phyloP scores from a whole-genome alignment of 805 yeast genomes.

The Schwanniomyces polymorphus region DNA sequence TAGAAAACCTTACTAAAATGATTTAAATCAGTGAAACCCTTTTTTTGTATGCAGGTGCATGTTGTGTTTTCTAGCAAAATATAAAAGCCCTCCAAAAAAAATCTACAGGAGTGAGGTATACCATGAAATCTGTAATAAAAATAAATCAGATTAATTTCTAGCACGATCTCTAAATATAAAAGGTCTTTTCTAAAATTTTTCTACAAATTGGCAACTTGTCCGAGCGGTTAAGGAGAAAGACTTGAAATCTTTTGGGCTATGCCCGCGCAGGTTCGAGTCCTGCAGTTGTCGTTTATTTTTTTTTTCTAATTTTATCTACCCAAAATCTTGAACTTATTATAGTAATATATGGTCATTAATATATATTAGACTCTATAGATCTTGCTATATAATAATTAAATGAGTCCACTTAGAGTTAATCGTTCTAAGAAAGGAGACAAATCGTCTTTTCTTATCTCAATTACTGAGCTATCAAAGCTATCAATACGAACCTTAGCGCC shows the following conservation, averaged over 20 bases:
- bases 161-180: too few relatives aligned
- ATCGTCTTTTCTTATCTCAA: slow-evolving; percentile 87
- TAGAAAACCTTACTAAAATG: background rate
- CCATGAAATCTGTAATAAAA: too few relatives aligned
- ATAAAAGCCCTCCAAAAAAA: background rate
- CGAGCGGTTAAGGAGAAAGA: slow-evolving; percentile 51
- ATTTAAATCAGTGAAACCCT: background rate
- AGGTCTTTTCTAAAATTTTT: too few relatives aligned
- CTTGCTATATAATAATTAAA: slow-evolving; percentile 12
- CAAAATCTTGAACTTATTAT: background rate
- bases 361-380: background rate
- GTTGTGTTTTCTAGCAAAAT: background rate
- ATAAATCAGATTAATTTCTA: too few relatives aligned
- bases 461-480: slow-evolving; percentile 91
- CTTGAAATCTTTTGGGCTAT: slow-evolving; percentile 49
- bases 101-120: background rate
- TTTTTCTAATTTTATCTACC: background rate
- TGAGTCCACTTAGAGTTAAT: slow-evolving; percentile 68
- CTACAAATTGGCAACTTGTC: slow-evolving; percentile 38
- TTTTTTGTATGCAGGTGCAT: background rate
- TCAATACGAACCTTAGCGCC: slow-evolving; percentile 90
- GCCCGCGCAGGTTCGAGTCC: slow-evolving; percentile 54
- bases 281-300: slow-evolving; percentile 42
- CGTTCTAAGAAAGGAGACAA: slow-evolving; percentile 83
- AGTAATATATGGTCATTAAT: background rate